Evolutionary conservation across 2,329 filamentous ascomycete genomes (phyloP), one percentile per base, ranked within the genome.

Genomic region (Epichloe glyceriae): DNA sequence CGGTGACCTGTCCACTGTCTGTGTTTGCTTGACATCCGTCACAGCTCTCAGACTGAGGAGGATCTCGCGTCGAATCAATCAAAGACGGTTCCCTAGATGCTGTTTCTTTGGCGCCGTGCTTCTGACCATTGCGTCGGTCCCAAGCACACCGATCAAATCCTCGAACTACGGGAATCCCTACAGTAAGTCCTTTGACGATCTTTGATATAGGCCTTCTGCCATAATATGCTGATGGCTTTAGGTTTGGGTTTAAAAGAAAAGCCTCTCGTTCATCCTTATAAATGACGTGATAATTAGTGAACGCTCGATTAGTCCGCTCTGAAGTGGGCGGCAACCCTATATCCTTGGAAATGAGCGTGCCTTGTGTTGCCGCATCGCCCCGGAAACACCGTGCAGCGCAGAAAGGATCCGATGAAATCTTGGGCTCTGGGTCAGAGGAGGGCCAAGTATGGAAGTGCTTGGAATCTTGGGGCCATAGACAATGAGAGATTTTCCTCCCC

Each of bases 401-500:
- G 51, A 75, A 80, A 0, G 75, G 73, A 56, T 83, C 74, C 35
- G 70, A 70, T 4, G 76, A 74, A 50, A 80, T 73, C 5, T 57
- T 54, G 4, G 70, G 66, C 49, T 73, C 72, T 0, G 60, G 54
- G 15, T 58, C 50, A 14, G 51, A 50, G 22, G 53, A 45, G 3
- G 53, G 51, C 11, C 57, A 56, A 17, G 51, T 50, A 6, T 57
- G 54, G 12, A 53, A 46, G 15, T 58, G 50, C 44, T 62, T 56
- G 12, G 61, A 54, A 2, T 77, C 73, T 45, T 80, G 77, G 1
- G 86, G 84, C 89, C 90, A 96, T 8, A 97, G 70, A 37, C 75
- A 81, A 66, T 95, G 82, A 0, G 87, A 80, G 7, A 96, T 65
- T 97, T 68, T 93, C 85, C 67, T 98, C 93, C 0, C 91, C 93